Conservation (phyloP, 768 basidiomycete genomes). For the Stropharia rugosoannulata region DNA sequence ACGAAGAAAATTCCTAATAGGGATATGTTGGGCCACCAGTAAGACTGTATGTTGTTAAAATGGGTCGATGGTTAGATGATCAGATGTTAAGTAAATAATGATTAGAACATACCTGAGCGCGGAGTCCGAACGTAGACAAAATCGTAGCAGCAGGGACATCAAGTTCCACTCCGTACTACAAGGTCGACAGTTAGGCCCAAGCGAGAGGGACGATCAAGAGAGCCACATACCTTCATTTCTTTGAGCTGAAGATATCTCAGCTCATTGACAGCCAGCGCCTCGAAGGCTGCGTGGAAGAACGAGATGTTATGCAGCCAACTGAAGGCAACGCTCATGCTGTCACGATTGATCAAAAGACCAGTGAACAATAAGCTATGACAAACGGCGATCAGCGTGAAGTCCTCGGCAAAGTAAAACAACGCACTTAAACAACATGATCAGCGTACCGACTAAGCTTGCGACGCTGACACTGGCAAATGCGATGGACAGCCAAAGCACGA, state of each 20-base stretch:
- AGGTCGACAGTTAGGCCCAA: conserved; percentile 5
- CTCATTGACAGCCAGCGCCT: conserved; percentile 97
- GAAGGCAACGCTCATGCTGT: conserved; percentile 68
- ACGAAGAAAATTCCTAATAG: conserved; percentile 86
- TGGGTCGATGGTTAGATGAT: background rate
- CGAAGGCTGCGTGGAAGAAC: conserved; percentile 99
- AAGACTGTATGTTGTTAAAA: conserved; percentile 49
- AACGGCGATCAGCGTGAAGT: background rate
- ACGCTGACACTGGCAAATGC: conserved; percentile 84
- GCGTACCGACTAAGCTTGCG: conserved; percentile 90
- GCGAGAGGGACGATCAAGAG: background rate
- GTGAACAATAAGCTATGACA: conserved; percentile 83
- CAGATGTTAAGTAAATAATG: background rate
- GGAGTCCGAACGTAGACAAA: conserved; percentile 89
- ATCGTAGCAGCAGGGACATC: conserved; percentile 97
- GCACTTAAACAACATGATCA: conserved; percentile 98
- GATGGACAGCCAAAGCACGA: conserved; percentile 88
- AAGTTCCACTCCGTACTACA: conserved; percentile 92
- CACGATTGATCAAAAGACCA: conserved; percentile 92
- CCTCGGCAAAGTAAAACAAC: conserved; percentile 27
- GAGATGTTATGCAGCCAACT: conserved; percentile 90
- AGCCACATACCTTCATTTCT: conserved; percentile 71
- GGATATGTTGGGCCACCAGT: conserved; percentile 98
- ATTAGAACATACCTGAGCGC: conserved; percentile 65
- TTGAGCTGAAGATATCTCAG: conserved; percentile 90